Base-by-base conservation (phyloP, 2,329 filamentous ascomycete genomes). In the Simplicillium sp. region DNA sequence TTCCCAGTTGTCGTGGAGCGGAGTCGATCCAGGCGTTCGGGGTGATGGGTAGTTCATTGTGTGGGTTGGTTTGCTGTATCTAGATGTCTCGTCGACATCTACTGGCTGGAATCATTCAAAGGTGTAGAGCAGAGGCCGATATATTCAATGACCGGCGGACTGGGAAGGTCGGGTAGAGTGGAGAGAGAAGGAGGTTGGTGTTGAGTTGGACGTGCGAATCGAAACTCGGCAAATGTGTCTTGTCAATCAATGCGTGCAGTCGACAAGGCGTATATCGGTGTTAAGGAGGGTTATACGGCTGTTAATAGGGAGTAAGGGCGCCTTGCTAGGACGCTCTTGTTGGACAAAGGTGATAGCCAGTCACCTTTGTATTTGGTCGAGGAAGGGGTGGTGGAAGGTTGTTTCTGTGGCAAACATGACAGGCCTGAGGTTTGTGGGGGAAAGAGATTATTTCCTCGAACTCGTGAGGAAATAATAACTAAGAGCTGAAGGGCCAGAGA, bases 311-410 rank as follows among this genome's bases (percentile, higher is more conserved):
- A 17, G 8, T 14, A 12, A 20, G 17, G 31, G 38, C 32, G 28
- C 34, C 17, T 61, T 61, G 66, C 20, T 25, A 9, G 20, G 20
- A 25, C 20, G 20, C 20, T 25, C 20, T 25, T 25, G 20, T n/a
- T 25, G 20, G 20, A 25, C 20, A 25, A 25, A 25, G 20, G 20
- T 25, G 20, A 9, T 25, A 57, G 59, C 65, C 64, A 61, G 71
- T 77, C 73, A 77, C 73, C 73, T 73, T 67, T 71, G 70, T 73
- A 73, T 75, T 67, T 71, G 68, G 66, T 75, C 70, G 71, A 70
- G 70, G 58, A 70, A 69, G 68, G 66, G 69, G 62, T 67, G 71
- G 60, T 64, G 67, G 60, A 61, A 64, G 55, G 64, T 64, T 69
- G 63, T 69, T 70, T 65, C 66, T 68, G 65, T 64, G 62, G 68